Evolutionary conservation across 78 protist species (phyloP), one percentile per base, ranked within the genome.

Genomic region (Chrysochromulina parva): DNA sequence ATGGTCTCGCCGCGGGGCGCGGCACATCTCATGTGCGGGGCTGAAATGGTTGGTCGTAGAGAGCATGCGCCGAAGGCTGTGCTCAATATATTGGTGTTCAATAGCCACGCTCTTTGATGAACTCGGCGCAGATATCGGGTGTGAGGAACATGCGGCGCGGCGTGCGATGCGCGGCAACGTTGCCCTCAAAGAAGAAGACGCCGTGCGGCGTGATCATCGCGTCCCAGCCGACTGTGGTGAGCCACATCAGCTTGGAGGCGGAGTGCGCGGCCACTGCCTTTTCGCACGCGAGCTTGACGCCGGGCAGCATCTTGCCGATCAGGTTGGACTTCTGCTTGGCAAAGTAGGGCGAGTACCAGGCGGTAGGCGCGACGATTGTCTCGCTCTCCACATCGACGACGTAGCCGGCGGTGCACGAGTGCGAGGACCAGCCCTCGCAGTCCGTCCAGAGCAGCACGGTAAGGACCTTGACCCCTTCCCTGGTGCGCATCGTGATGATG

Each of bases 111-210:
- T 38, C 38, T 38, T 38, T 38, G 38, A 38, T 38, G 71, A 65
- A 65, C n/a, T 22, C 71, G n/a, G 6, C 7, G 19, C n/a, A 10
- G 7, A 65, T 10, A 6, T 22, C 71, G 71, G 47, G 19, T 3
- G 78, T 69, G 28, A 88, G 76, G 90, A 65, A 47, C 90, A 65
- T 65, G 71, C 90, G 78, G 62, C 90, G 90, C 60, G 90, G 90
- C 55, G 90, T 24, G 62, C 90, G 71, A 1, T 74, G 19, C 17
- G 73, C 90, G 47, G 80, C 90, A 62, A 88, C 60, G 90, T 88
- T 88, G 48, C 90, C 90, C 76, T 88, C 90, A n/a, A 88, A 88
- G 62, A 88, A 88, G 54, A 88, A 3, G 59, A 50, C 26, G 28
- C 66, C 90, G 7, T 88, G 50, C 57, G 60, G 38, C 47, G 67